A percentile compares a stretch with the other conserved stretches of the same genome.
Conservation (phyloP, 1,284 basidiomycete species). For the Cerioporus squamosus region DNA sequence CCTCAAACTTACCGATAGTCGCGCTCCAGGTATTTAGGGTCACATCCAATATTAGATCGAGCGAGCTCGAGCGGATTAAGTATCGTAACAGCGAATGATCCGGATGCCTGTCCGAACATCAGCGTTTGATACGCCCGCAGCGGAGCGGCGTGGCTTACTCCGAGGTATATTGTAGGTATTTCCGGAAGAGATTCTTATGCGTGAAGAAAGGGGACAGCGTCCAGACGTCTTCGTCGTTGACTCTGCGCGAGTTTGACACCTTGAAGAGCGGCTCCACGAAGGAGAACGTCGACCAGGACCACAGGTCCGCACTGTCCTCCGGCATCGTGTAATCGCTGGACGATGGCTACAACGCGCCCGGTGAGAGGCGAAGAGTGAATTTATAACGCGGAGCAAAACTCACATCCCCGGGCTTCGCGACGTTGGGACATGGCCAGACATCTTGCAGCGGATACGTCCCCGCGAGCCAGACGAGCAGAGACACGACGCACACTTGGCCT, state of each 20-base stretch:
- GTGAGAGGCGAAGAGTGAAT: not conserved
- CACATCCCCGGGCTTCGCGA: conserved; percentile 53
- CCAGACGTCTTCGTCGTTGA: conserved; percentile 77
- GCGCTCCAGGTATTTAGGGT: conserved; percentile 65
- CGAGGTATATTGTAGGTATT: conserved; percentile 56
- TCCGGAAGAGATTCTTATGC: conserved; percentile 72
- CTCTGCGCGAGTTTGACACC: conserved; percentile 56
- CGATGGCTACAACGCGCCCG: conserved; percentile 43
- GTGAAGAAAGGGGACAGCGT: conserved; percentile 70
- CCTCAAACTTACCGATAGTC: conserved; percentile 48
- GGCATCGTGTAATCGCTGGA: conserved; percentile 56
- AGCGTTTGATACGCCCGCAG: not conserved
- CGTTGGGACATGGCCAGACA: conserved; percentile 47
- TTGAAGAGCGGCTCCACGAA: conserved; percentile 76
- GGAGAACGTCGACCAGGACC: conserved; percentile 78
- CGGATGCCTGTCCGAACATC: conserved; percentile 43
- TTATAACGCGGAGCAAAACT: conserved; percentile 22
- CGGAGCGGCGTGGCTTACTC: conserved; percentile 34
- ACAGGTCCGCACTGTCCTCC: conserved; percentile 78
- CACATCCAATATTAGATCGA: conserved; percentile 70
- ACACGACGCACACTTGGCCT: conserved; percentile 39
- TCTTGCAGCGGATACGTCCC: conserved; percentile 56
- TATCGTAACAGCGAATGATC: conserved; percentile 64
- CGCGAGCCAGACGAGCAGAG: conserved; percentile 50
- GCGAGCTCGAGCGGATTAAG: conserved; percentile 70